Conservation (phyloP, 768 basidiomycete species). For the Phylloporus sp. region DNA sequence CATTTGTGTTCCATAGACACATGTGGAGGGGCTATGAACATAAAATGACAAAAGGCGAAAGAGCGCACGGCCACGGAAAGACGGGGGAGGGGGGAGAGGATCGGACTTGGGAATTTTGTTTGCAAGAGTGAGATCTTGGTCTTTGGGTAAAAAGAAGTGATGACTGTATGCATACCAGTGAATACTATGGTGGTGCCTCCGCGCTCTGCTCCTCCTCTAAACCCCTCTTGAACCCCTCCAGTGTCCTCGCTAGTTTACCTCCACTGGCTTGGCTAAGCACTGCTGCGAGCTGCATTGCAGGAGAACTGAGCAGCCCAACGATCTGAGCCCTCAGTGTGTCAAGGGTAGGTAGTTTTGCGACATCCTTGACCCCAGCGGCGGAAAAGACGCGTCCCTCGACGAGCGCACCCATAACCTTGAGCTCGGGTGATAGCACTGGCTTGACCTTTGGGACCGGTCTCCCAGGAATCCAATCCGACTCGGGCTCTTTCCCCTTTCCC, state of each 20-base stretch:
- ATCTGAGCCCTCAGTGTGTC: constrained; percentile 78
- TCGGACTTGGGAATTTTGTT: constrained; percentile 86
- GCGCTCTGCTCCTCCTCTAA: constrained; percentile 47
- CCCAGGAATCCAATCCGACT: constrained; percentile 62
- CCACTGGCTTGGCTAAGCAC: constrained; percentile 68
- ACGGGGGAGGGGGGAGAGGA: constrained; percentile 76
- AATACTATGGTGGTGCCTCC: constrained; percentile 20
- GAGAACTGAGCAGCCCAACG: constrained; percentile 76
- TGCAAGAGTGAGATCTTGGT: constrained; percentile 24
- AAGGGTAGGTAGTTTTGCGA: constrained; percentile 73
- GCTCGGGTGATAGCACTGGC: constrained; percentile 55
- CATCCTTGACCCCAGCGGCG: constrained; percentile 52
- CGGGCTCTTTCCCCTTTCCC: constrained; percentile 52
- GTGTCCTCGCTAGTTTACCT: constrained; percentile 62
- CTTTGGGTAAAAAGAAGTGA: background rate
- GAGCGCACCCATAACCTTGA: constrained; percentile 73
- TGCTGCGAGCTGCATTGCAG: constrained; percentile 68
- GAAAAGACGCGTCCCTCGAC: constrained; percentile 73
- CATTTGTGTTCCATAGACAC: constrained; percentile 70
- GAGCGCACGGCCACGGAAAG: constrained; percentile 58
- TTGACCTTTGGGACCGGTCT: constrained; percentile 59
- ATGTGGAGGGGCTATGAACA: constrained; percentile 87
- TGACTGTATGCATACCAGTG: constrained; percentile 5
- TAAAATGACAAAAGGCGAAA: constrained; percentile 89
- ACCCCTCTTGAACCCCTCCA: constrained; percentile 70